A percentile compares a stretch with the other conserved stretches of the same genome.
Evolutionary conservation across 805 yeast species (phyloP).

Genomic region (Pichia cabralensis): DNA sequence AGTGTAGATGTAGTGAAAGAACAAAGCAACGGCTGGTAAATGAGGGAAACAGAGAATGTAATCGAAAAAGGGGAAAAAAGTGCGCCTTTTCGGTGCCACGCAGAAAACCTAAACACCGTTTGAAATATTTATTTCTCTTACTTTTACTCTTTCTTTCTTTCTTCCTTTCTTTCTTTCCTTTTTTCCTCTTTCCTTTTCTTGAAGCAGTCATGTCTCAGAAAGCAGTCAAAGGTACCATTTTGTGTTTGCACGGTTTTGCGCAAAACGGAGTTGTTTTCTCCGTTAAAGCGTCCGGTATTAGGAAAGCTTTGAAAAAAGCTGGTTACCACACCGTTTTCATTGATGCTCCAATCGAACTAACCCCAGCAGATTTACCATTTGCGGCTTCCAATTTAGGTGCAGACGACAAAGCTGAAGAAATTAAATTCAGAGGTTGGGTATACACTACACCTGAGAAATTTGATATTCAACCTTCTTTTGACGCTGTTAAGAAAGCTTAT

Average conservation of each 20-base stretch:
- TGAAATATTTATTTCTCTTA: no score
- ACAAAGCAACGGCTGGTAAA: no score
- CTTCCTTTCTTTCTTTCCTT: background rate
- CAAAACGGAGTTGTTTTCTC: slow-evolving; percentile 80
- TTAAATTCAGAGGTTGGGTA: slow-evolving; percentile 62
- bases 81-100: no score
- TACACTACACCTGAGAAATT: slow-evolving; percentile 30
- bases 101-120: no score
- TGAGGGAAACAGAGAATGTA: no score
- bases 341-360: slow-evolving; percentile 65
- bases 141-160: background rate
- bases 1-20: no score
- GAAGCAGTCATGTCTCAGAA: slow-evolving; percentile 14
- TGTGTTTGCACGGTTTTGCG: slow-evolving; percentile 88
- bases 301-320: slow-evolving; percentile 58
- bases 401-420: slow-evolving; percentile 30
- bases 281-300: slow-evolving; percentile 78
- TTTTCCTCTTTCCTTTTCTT: background rate
- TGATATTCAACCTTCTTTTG: slow-evolving; percentile 32
- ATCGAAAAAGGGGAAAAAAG: no score
- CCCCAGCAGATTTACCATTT: slow-evolving; percentile 67
- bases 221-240: slow-evolving; percentile 35
- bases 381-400: slow-evolving; percentile 36
- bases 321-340: slow-evolving; percentile 67
- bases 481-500: slow-evolving; percentile 38